A percentile compares a stretch with the other conserved stretches of the same genome.
Evolutionary conservation across 495 filamentous ascomycete species (phyloP).

Genomic region (Articulospora tetracladia): DNA sequence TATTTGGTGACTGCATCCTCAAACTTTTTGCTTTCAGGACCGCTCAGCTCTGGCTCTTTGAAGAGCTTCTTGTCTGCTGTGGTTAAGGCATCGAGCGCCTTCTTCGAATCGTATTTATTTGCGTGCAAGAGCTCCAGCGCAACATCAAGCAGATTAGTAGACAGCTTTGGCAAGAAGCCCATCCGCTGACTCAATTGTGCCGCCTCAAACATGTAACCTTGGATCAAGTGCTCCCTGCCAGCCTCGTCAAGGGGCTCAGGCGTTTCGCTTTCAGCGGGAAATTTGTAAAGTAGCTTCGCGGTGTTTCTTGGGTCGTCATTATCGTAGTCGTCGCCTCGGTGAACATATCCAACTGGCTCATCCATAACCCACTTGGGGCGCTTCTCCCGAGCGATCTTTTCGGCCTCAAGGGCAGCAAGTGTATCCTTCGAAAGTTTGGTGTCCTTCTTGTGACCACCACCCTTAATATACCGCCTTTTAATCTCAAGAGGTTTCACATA

Average conservation of each 20-base stretch:
- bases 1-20: slow-evolving; percentile 89
- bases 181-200: slow-evolving; percentile 56
- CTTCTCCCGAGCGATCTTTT: slow-evolving; percentile 69
- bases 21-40: slow-evolving; percentile 80
- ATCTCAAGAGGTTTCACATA: slow-evolving; percentile 84
- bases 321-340: slow-evolving; percentile 71
- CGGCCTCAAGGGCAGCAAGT: slow-evolving; percentile 72
- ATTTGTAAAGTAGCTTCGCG: slow-evolving; percentile 54
- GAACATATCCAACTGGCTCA: slow-evolving; percentile 80
- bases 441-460: slow-evolving; percentile 60
- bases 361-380: slow-evolving; percentile 93
- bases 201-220: slow-evolving; percentile 70
- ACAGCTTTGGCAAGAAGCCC: slow-evolving; percentile 57
- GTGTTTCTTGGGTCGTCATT: slow-evolving; percentile 42
- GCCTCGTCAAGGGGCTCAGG: slow-evolving; percentile 21
- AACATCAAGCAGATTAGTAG: slow-evolving; percentile 86
- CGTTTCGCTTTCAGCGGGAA: slow-evolving; percentile 46
- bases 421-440: slow-evolving; percentile 74
- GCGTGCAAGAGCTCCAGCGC: slow-evolving; percentile 70
- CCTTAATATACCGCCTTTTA: slow-evolving; percentile 70
- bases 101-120: slow-evolving; percentile 64
- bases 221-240: slow-evolving; percentile 51
- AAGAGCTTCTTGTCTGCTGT: slow-evolving; percentile 69
- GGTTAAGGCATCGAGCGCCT: slow-evolving; percentile 69
- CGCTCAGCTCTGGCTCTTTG: slow-evolving; percentile 76